phyloP scores from a whole-genome alignment of 2,329 filamentous ascomycete species.

The Metarhizium humberi region DNA sequence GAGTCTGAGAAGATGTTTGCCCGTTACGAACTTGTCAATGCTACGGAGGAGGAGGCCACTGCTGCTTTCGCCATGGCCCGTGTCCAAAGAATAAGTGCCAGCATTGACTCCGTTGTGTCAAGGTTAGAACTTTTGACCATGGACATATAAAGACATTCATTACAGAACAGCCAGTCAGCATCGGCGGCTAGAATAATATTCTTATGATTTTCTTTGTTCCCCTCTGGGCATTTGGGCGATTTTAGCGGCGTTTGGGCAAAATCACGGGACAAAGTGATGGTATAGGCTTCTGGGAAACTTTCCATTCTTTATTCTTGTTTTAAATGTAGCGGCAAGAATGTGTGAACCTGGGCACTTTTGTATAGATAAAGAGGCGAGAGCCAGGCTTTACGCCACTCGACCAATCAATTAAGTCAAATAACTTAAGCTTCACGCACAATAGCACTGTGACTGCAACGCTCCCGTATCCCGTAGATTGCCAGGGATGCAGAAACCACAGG shows the following conservation, averaged over 20 bases:
- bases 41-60: slow-evolving; percentile 36
- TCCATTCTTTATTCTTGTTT: background rate
- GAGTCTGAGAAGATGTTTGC: slow-evolving; percentile 54
- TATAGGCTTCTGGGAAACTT: background rate
- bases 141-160: slow-evolving; percentile 18
- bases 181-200: background rate
- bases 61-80: slow-evolving; percentile 37
- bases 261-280: background rate
- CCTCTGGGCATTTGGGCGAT: background rate
- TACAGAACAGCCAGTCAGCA: background rate
- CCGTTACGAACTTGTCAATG: slow-evolving; percentile 56
- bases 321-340: background rate
- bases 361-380: slow-evolving; percentile 7
- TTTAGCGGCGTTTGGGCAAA: slow-evolving; percentile 5
- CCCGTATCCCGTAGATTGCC: too few relatives aligned
- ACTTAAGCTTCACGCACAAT: background rate
- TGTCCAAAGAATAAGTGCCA: slow-evolving; percentile 38
- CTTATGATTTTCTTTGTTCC: slow-evolving; percentile 4
- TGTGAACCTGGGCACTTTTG: slow-evolving; percentile 2
- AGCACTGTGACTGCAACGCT: background rate
- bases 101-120: slow-evolving; percentile 24
- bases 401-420: background rate
- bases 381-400: slow-evolving; percentile 4
- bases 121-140: slow-evolving; percentile 28
- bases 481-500: too few relatives aligned